Base-by-base conservation (phyloP, 2,329 filamentous ascomycete genomes). In the Amauroascus verrucosus region DNA sequence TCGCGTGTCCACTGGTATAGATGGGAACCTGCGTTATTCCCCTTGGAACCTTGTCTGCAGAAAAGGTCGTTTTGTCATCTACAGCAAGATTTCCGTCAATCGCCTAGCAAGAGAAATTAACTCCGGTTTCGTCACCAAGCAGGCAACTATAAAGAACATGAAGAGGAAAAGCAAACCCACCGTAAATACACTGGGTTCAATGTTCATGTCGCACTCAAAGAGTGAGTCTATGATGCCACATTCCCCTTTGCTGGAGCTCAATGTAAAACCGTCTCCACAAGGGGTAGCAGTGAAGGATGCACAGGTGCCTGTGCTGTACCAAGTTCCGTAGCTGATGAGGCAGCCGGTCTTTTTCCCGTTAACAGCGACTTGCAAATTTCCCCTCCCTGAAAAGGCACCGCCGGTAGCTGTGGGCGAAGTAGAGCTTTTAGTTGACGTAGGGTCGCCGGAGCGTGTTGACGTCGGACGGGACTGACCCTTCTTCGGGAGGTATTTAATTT, bases 401-500 rank as follows among this genome's bases (percentile, higher is more conserved):
- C 40, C 45, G 33, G 33, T 59, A 8, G 52, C 57, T 18, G 28
- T 54, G 22, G 30, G 47, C 16, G 35, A 32, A 18, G 52, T 30
- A 3, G 46, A 41, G 40, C 18, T 56, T 26, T 11, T 26, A 6
- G 51, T 53, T 6, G 50, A 38, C 1, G 59, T 55, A 32, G 60
- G 53, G 5, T 45, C 14, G 16, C 41, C 54, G 14, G 58, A 54
- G 7, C 59, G 55, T 16, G 57, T 56, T 32, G 51, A 47, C 22
- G 44, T 49, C 33, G 51, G 57, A 24, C 45, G 44, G 44, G 48
- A 26, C 9, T 47, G 46, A 61, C 59, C 59, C 30, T 60, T 66
- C 68, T 86, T 86, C 32, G 81, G 81, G 7, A 79, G 67, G 64
- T 87, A 87, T 62, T 78, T 79, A 64, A 89, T 80, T 2, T 80